A percentile compares a stretch with the other conserved stretches of the same genome.
These are phyloP conservation scores for Coix lacrymajobi DNA, from an alignment of 176 grass and related monocot genomes.

Conservation along the genomic window DNA sequence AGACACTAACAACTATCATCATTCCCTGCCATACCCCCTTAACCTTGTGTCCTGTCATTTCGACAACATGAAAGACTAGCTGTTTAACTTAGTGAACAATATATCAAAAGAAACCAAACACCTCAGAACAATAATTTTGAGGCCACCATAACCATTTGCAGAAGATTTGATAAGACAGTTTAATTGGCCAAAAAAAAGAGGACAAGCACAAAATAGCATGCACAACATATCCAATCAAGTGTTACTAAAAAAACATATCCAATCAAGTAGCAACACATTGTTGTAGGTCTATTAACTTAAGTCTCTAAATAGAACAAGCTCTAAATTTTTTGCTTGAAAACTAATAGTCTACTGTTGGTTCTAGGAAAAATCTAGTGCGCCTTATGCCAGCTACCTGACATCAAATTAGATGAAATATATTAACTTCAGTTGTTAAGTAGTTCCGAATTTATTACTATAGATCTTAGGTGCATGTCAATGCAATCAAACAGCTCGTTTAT, in stretches of 20 bases:
- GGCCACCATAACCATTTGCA: not conserved
- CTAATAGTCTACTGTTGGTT: not conserved
- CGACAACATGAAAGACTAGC: not conserved
- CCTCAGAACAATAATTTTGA: not conserved
- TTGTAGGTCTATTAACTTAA: constrained; percentile 4
- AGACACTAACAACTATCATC: not conserved
- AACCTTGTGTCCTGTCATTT: not conserved
- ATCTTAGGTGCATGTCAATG: not conserved
- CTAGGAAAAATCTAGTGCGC: not conserved
- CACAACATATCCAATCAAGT: not conserved
- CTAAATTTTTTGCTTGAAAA: not conserved
- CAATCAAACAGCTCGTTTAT: not conserved
- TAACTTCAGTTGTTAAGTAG: not conserved
- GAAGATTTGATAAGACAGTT: not conserved
- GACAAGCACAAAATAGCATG: not conserved
- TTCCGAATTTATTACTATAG: not conserved
- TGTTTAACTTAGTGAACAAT: not conserved
- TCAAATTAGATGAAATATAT: not conserved
- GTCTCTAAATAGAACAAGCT: not conserved
- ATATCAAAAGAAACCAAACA: not conserved
- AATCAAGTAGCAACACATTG: not conserved
- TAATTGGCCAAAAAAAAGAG: not conserved
- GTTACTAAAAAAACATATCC: no score
- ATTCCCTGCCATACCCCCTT: not conserved
- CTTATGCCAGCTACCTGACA: not conserved